phyloP scores from a whole-genome alignment of 148 eudicot genomes.

The Rhododendron griersonianum region DNA sequence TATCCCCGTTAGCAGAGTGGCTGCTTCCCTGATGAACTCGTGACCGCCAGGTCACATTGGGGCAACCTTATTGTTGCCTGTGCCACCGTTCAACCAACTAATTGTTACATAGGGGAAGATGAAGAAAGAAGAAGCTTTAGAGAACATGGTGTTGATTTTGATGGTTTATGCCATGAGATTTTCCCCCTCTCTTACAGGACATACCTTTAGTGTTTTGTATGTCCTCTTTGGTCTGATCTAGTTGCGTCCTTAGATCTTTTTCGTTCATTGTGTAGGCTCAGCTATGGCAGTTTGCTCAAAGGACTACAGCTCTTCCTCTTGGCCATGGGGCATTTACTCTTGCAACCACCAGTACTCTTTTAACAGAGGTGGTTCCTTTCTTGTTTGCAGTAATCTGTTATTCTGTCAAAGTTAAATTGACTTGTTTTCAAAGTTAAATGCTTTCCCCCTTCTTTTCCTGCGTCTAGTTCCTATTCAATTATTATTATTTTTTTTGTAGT shows the following conservation, averaged over 20 bases:
- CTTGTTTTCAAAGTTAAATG: neutral
- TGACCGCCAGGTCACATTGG: neutral
- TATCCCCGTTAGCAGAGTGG: neutral
- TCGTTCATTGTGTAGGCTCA: conserved; percentile 51
- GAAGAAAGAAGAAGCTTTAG: too few relatives aligned
- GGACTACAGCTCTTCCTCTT: conserved; percentile 92
- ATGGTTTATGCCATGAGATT: too few relatives aligned
- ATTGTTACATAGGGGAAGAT: too few relatives aligned
- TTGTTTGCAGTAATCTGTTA: conserved; percentile 4
- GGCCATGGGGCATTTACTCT: conserved; percentile 98
- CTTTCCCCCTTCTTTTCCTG: neutral
- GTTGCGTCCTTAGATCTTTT: neutral
- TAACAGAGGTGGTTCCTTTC: conserved; percentile 63
- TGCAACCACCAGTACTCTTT: conserved; percentile 79
- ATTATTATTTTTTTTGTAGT: neutral
- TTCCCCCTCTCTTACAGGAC: neutral
- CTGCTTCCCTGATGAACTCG: neutral
- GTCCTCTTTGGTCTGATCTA: conserved; percentile 1
- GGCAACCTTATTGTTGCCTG: neutral
- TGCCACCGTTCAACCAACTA: neutral
- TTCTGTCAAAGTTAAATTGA: neutral
- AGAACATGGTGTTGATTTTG: too few relatives aligned
- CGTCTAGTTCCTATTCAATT: neutral
- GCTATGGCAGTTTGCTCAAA: conserved; percentile 95
- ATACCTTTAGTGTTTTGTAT: neutral